Conservation (phyloP, 2,329 filamentous ascomycete species). For the Fusarium sp. region DNA sequence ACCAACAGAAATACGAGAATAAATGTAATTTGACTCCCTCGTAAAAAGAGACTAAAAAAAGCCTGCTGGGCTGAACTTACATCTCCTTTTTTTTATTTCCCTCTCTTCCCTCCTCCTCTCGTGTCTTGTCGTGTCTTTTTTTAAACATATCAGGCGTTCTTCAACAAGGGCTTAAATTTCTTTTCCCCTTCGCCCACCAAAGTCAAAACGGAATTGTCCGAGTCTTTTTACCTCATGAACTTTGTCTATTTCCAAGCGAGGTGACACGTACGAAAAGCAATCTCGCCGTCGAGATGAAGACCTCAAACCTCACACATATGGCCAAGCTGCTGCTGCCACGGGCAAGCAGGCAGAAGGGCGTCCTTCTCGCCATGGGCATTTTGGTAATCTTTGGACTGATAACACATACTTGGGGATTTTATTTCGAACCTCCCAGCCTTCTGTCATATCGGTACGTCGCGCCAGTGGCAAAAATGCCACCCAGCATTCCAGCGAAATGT, state of each 20-base stretch:
- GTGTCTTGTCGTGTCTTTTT: background rate
- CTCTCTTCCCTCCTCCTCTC: background rate
- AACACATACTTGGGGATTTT: conserved; percentile 6
- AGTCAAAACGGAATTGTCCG: background rate
- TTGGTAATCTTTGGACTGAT: background rate
- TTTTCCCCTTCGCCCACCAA: background rate
- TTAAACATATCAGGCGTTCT: background rate
- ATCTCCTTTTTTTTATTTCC: background rate
- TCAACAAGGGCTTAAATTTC: background rate
- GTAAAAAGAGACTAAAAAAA: background rate
- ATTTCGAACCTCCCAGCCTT: background rate
- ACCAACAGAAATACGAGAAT: conserved; percentile 2
- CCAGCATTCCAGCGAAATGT: background rate
- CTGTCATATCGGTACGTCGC: background rate
- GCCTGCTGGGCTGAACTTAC: background rate
- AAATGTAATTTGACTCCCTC: background rate
- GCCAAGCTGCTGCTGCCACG: background rate
- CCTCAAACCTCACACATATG: background rate
- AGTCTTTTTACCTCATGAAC: background rate
- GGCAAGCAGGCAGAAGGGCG: conserved; percentile 6
- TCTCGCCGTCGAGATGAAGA: background rate
- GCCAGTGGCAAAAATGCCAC: background rate
- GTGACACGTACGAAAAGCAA: background rate
- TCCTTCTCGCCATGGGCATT: conserved; percentile 5
- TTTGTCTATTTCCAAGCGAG: background rate